Evolutionary conservation across 345 rosid species (phyloP).

Genomic region (Garcia nutans): DNA sequence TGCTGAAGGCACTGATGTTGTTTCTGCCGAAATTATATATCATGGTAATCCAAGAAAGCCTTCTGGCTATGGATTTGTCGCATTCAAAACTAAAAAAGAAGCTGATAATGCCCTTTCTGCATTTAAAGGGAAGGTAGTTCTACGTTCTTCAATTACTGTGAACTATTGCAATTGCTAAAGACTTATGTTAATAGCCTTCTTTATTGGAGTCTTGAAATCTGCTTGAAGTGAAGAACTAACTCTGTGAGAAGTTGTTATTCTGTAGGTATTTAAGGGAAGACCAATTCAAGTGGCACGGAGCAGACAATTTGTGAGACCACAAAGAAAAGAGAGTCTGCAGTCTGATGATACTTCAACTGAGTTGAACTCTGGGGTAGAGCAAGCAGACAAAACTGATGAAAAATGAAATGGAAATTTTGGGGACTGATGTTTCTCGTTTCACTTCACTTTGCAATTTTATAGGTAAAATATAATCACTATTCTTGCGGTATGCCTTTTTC

Average conservation of each 20-base stretch:
- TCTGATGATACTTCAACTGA: constrained; percentile 41
- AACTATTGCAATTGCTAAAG: constrained; percentile 13
- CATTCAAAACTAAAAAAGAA: constrained; percentile 69
- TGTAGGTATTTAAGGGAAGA: constrained; percentile 68
- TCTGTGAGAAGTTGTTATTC: constrained; percentile 7
- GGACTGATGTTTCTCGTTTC: constrained; percentile 18
- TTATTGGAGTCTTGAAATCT: not conserved
- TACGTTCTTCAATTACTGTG: not conserved
- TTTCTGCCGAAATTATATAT: constrained; percentile 62
- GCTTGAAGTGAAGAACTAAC: constrained; percentile 2
- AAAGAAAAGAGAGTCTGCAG: constrained; percentile 41
- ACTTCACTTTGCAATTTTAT: constrained; percentile 14
- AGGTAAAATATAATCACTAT: constrained; percentile 22
- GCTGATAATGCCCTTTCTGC: constrained; percentile 63
- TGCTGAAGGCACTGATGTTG: constrained; percentile 49
- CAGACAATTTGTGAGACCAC: constrained; percentile 65
- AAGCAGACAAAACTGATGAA: constrained; percentile 22
- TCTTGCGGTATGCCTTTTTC: not conserved
- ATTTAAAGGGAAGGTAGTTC: constrained; percentile 67
- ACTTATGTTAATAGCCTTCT: not conserved
- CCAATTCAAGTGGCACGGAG: constrained; percentile 66
- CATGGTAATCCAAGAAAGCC: constrained; percentile 73
- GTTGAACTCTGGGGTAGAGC: constrained; percentile 33
- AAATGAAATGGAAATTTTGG: constrained; percentile 22
- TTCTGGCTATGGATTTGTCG: constrained; percentile 78